Evolutionary conservation across 2,329 filamentous ascomycete genomes (phyloP), one percentile per base, ranked within the genome.

Genomic region (Sclerotinia trifoliorum): DNA sequence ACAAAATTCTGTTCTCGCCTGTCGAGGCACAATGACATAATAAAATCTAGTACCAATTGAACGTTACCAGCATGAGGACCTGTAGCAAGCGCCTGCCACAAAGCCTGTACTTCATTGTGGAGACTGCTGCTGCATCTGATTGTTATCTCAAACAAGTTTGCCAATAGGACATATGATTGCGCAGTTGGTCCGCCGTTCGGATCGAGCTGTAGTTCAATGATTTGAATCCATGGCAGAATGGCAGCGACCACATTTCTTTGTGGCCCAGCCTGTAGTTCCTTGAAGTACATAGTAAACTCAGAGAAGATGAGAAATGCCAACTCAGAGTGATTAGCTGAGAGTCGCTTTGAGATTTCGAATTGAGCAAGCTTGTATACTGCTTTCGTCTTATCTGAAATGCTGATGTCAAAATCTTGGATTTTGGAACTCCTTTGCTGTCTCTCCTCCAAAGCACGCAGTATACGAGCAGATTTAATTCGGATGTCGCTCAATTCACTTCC

Each of bases 291-390:
- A 0, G 93, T 94, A 73, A 97, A 97, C 75, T 99, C 94, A 0
- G 95, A 98, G 77, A 99, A 97, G 64, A 99, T 90, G 68, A 94
- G 88, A 75, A 98, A 97, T 0, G 94, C 94, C 52, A 97, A 81
- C 72, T 97, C 93, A 0, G 91, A 87, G 77, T 99, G 92, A 72
- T 96, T 92, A 75, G 92, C 92, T 1, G 94, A 91, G 51, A 99
- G 85, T 26, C 94, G 86, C 75, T 94, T 93, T 0, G 95, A 98
- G 29, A 96, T 96, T 77, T 98, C 94, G 73, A 97, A 98, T 77
- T 99, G 95, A 0, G 96, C 95, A 56, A 96, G 84, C 80, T 99
- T 99, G 80, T 98, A 99, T 3, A 99, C 94, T 0, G 94, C 94
- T 73, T 96, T 96, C 0, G 96, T 99, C 80, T 97, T 98, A 80